Evolutionary conservation across 257 asterid species (phyloP).

Genomic region (Craterostigma plantagineum): DNA sequence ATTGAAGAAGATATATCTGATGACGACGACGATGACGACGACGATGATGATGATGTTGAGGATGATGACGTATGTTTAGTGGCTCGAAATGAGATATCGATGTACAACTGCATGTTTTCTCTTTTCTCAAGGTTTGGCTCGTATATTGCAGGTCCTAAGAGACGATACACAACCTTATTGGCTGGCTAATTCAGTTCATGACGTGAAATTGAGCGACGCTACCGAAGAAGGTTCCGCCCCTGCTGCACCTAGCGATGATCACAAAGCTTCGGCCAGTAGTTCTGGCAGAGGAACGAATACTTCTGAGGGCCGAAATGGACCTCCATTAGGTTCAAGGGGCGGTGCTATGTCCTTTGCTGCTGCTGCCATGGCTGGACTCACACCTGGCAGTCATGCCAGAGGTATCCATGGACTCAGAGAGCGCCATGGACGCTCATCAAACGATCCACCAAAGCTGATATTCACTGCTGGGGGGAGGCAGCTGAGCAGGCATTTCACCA

Average conservation of each 20-base stretch:
- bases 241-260: conserved; percentile 37
- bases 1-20: too few relatives aligned
- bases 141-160: conserved; percentile 43
- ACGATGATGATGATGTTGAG: too few relatives aligned
- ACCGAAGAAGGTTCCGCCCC: conserved; percentile 33
- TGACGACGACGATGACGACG: too few relatives aligned
- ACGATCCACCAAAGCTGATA: conserved; percentile 43
- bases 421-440: conserved; percentile 34
- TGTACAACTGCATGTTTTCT: conserved; percentile 1
- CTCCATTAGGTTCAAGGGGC: too few relatives aligned
- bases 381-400: conserved; percentile 49
- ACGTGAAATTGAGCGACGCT: conserved; percentile 71
- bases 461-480: conserved; percentile 83
- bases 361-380: conserved; percentile 96
- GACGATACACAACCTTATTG: conserved; percentile 68
- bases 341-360: conserved; percentile 98
- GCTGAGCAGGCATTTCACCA: conserved; percentile 61
- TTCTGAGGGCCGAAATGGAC: conserved; percentile 39
- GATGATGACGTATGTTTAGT: too few relatives aligned
- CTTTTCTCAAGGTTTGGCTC: conserved; percentile 6
- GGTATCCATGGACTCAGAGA: conserved; percentile 72
- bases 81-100: too few relatives aligned
- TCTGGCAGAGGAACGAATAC: conserved; percentile 81
- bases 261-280: conserved; percentile 42
- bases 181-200: conserved; percentile 77